These are phyloP conservation scores for Mycena venus DNA, from an alignment of 768 basidiomycete species.

Conservation along the genomic window DNA sequence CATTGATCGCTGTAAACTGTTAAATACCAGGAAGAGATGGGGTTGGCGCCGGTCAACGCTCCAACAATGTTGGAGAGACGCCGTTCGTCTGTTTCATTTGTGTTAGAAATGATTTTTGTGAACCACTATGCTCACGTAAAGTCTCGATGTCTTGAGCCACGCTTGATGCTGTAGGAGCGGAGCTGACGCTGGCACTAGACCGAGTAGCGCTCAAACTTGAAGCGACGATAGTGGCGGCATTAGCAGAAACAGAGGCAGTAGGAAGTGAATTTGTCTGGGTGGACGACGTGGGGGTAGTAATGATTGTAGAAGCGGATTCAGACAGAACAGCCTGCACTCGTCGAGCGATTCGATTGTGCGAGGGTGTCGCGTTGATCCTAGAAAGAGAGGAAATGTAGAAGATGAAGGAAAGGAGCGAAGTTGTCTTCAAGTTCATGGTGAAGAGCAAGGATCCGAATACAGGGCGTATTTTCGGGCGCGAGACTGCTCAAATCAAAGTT, in stretches of 20 bases:
- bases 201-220: background rate
- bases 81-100: too few relatives aligned
- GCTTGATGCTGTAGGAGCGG: slow-evolving; percentile 28
- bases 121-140: too few relatives aligned
- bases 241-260: background rate
- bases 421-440: slow-evolving; percentile 17
- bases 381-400: slow-evolving; percentile 15
- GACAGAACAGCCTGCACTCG: background rate
- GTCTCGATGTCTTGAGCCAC: slow-evolving; percentile 47
- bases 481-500: too few relatives aligned
- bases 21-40: slow-evolving; percentile 56
- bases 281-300: slow-evolving; percentile 13
- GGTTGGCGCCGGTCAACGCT: slow-evolving; percentile 45
- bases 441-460: background rate
- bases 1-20: background rate
- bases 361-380: background rate
- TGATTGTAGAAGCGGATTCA: background rate
- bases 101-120: too few relatives aligned
- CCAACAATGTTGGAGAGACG: slow-evolving; percentile 59
- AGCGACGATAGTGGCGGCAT: background rate
- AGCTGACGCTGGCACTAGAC: background rate
- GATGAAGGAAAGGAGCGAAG: slow-evolving; percentile 1
- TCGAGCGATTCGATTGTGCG: background rate
- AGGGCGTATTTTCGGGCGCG: too few relatives aligned
- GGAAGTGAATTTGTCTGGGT: background rate